Conservation (phyloP, 225 moss, liverwort and hornwort species). For the Physcomitrellopsis africana region DNA sequence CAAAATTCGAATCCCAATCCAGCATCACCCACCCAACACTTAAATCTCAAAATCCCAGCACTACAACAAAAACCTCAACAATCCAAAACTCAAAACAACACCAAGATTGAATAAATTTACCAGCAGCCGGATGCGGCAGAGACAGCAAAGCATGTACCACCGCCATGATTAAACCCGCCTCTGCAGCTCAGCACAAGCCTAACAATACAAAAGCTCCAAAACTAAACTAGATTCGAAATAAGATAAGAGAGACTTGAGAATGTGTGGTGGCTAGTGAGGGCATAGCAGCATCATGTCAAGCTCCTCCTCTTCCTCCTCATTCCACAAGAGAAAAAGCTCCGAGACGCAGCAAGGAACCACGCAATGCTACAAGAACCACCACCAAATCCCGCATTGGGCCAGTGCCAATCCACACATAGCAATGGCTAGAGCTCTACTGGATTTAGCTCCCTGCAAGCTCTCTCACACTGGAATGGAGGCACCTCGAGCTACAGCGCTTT, state of each 20-base stretch:
- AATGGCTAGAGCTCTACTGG: neutral
- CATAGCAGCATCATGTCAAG: neutral
- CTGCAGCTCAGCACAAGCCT: neutral
- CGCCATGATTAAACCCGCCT: constrained; percentile 28
- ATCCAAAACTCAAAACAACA: neutral
- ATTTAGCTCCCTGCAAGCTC: neutral
- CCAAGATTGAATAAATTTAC: neutral
- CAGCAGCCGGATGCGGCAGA: constrained; percentile 29
- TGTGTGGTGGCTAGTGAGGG: constrained; percentile 36
- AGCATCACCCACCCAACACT: neutral
- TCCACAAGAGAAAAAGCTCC: neutral
- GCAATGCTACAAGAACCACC: neutral
- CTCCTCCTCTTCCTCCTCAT: constrained; percentile 31
- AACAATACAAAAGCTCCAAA: neutral
- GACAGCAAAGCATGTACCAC: constrained; percentile 33
- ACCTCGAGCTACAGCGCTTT: neutral
- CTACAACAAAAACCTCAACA: neutral
- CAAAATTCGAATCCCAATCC: neutral
- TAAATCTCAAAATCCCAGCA: neutral
- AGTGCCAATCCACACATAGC: neutral
- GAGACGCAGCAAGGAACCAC: neutral
- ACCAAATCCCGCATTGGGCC: neutral
- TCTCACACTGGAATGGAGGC: neutral
- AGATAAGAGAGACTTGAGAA: constrained; percentile 37
- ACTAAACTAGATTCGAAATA: neutral